These are phyloP conservation scores for Sporobolomyces pararoseus DNA, from an alignment of 768 basidiomycete species.

Conservation along the genomic window DNA sequence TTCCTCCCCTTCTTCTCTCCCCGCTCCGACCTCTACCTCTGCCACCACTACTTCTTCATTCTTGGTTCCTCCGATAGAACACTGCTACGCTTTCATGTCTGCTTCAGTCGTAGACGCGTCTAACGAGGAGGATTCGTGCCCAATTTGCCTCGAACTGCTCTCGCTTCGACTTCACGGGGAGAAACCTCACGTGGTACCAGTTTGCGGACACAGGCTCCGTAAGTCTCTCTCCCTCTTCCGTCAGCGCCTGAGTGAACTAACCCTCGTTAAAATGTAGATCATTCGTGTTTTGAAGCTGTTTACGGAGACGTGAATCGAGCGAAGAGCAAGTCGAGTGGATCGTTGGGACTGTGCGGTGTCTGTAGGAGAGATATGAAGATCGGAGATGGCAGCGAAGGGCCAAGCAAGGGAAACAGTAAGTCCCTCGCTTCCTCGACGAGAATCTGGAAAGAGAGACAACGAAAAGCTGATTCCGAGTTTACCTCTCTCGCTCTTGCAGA, in stretches of 20 bases:
- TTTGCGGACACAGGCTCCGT: constrained; percentile 97
- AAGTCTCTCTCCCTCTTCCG: constrained; percentile 53
- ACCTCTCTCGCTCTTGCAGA: constrained; percentile 56
- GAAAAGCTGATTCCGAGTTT: constrained; percentile 48
- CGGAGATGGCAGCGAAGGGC: constrained; percentile 70
- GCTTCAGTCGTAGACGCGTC: constrained; percentile 9
- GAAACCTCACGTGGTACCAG: constrained; percentile 94
- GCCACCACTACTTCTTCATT: too few species aligned
- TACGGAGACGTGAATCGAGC: constrained; percentile 82
- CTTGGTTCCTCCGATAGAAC: not conserved
- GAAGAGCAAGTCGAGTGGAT: constrained; percentile 50
- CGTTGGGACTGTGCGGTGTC: constrained; percentile 89
- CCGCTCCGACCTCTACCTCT: not conserved
- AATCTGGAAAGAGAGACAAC: not conserved
- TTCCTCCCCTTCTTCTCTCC: not conserved
- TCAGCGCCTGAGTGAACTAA: constrained; percentile 16
- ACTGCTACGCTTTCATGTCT: constrained; percentile 9
- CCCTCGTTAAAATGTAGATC: constrained; percentile 8
- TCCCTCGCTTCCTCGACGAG: not conserved
- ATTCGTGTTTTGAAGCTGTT: constrained; percentile 96
- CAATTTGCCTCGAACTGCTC: constrained; percentile 92
- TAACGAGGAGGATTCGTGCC: constrained; percentile 78
- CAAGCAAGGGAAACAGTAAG: constrained; percentile 72
- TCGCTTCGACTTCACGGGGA: constrained; percentile 90
- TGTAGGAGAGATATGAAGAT: constrained; percentile 96